These are phyloP conservation scores for Phytophthora tentaculata DNA, from an alignment of 352 stramenopile species.

Conservation along the genomic window DNA sequence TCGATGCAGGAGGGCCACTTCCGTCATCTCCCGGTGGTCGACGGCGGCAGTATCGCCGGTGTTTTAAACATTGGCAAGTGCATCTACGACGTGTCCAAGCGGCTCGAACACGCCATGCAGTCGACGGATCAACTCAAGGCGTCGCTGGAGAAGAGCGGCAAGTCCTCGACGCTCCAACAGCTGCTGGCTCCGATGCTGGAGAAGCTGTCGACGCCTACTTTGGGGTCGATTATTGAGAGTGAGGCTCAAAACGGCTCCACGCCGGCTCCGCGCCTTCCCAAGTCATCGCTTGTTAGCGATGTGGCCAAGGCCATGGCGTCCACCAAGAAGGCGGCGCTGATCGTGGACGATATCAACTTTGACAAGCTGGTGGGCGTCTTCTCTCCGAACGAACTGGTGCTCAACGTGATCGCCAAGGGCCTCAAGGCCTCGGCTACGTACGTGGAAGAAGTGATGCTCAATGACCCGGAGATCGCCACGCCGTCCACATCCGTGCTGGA, in stretches of 20 bases:
- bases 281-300: slow-evolving; percentile 86
- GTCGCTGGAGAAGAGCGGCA: slow-evolving; percentile 76
- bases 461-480: slow-evolving; percentile 81
- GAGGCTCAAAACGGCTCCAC: slow-evolving; percentile 52
- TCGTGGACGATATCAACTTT: slow-evolving; percentile 91
- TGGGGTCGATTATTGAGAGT: slow-evolving; percentile 88
- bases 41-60: slow-evolving; percentile 89
- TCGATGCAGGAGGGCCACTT: slow-evolving; percentile 99
- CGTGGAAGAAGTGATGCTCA: slow-evolving; percentile 92
- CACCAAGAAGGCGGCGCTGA: slow-evolving; percentile 92
- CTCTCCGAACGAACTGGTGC: slow-evolving; percentile 97
- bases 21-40: slow-evolving; percentile 96
- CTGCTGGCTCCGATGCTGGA: slow-evolving; percentile 83
- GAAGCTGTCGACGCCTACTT: slow-evolving; percentile 80
- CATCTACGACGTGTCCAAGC: slow-evolving; percentile 98
- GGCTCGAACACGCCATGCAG: slow-evolving; percentile 92
- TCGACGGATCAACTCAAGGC: slow-evolving; percentile 88
- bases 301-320: slow-evolving; percentile 80
- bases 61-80: slow-evolving; percentile 99
- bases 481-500: slow-evolving; percentile 80
- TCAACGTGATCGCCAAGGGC: slow-evolving; percentile 94
- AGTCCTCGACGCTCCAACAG: slow-evolving; percentile 78
- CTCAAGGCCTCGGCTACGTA: slow-evolving; percentile 88
- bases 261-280: slow-evolving; percentile 76
- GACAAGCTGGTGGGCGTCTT: slow-evolving; percentile 95